A percentile compares a stretch with the other conserved stretches of the same genome.
Evolutionary conservation across 2,329 filamentous ascomycete species (phyloP).

Genomic region (Trichoderma atrobrunneum): DNA sequence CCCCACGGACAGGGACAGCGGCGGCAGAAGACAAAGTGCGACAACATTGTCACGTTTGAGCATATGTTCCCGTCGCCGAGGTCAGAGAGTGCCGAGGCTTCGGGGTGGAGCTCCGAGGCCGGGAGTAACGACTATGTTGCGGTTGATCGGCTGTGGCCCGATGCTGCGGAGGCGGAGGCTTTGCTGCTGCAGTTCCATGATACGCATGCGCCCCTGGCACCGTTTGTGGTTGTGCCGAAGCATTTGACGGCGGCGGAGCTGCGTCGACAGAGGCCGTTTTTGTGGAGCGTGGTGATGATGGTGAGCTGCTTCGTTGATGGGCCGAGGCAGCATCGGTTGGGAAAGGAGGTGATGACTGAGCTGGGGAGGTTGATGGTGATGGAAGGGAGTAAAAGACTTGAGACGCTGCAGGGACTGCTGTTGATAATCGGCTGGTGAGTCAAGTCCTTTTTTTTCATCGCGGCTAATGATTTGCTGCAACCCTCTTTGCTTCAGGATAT

Average conservation of each 20-base stretch:
- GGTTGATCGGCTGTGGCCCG: slow-evolving; percentile 40
- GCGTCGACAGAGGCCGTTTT: slow-evolving; percentile 39
- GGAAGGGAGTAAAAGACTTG: slow-evolving; percentile 44
- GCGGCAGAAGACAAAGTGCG: slow-evolving; percentile 1
- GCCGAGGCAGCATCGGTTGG: slow-evolving; percentile 42
- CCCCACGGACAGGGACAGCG: slow-evolving; percentile 1
- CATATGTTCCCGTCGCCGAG: slow-evolving; percentile 38
- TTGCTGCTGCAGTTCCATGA: slow-evolving; percentile 39
- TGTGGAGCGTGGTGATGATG: slow-evolving; percentile 52
- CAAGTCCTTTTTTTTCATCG: background rate
- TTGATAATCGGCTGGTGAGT: slow-evolving; percentile 46
- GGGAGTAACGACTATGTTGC: background rate
- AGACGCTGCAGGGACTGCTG: slow-evolving; percentile 47
- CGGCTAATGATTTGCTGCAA: background rate
- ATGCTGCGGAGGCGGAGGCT: slow-evolving; percentile 38
- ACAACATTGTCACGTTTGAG: slow-evolving; percentile 28
- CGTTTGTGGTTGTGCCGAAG: slow-evolving; percentile 44
- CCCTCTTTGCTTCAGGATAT: background rate
- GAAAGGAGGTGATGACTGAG: slow-evolving; percentile 43
- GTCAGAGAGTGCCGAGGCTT: slow-evolving; percentile 23
- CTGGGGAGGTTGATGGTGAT: slow-evolving; percentile 40
- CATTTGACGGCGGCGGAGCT: slow-evolving; percentile 38
- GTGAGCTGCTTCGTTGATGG: slow-evolving; percentile 43
- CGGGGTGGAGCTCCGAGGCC: slow-evolving; percentile 13
- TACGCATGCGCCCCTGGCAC: slow-evolving; percentile 38